Percentiles rank a stretch among this genome's conserved stretches.
These are phyloP conservation scores for Fusarium sp. DNA, from an alignment of 2,329 filamentous ascomycete species.

Conservation along the genomic window DNA sequence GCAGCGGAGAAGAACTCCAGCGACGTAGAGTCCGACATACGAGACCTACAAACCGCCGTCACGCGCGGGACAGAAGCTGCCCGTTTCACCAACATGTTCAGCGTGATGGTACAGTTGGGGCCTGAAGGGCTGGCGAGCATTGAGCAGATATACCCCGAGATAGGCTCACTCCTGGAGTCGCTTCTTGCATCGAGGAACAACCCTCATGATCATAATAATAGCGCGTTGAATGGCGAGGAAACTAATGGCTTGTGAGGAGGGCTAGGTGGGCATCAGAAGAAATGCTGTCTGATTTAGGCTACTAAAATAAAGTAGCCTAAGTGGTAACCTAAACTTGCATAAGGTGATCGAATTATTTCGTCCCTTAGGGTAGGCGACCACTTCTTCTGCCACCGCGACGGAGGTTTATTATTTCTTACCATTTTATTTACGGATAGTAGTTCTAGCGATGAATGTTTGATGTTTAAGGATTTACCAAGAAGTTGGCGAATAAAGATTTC, in stretches of 20 bases:
- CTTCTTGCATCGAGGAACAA: slow-evolving; percentile 40
- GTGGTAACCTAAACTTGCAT: no score
- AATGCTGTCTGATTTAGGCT: no score
- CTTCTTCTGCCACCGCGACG: no score
- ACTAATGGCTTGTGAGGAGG: slow-evolving; percentile 34
- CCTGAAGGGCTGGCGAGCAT: slow-evolving; percentile 44
- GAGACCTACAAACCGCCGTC: slow-evolving; percentile 40
- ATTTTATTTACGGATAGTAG: neutral
- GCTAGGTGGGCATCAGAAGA: no score
- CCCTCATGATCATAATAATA: slow-evolving; percentile 30
- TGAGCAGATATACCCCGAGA: slow-evolving; percentile 49
- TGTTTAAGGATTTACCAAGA: neutral
- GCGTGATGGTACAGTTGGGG: slow-evolving; percentile 45
- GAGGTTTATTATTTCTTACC: neutral
- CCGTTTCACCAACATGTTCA: slow-evolving; percentile 44
- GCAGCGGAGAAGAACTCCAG: slow-evolving; percentile 35
- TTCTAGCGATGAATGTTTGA: slow-evolving; percentile 24
- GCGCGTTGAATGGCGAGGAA: slow-evolving; percentile 17
- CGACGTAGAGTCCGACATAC: slow-evolving; percentile 41
- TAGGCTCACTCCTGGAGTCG: slow-evolving; percentile 45
- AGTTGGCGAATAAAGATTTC: slow-evolving; percentile 21
- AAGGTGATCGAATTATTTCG: no score
- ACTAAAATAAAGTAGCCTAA: no score
- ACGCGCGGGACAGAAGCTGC: slow-evolving; percentile 43
- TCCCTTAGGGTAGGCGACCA: neutral